Conservation (phyloP, 345 rosid genomes). For the Geranium rotundifolium region DNA sequence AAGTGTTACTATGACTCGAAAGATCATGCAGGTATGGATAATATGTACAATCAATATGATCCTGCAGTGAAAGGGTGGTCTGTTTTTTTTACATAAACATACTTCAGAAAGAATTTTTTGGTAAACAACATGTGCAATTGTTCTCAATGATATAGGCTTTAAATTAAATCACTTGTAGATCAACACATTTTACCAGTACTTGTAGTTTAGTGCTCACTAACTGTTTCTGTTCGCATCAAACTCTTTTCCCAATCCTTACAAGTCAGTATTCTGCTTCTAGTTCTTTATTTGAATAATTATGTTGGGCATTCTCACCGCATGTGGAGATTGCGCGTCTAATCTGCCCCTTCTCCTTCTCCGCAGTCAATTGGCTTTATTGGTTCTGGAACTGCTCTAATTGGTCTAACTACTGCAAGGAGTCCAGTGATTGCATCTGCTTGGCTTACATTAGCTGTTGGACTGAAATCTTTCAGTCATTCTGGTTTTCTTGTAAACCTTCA, state of each 20-base stretch:
- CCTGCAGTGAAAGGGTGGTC: neutral
- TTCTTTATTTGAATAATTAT: neutral
- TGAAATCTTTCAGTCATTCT: constrained; percentile 87
- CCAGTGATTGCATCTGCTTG: constrained; percentile 78
- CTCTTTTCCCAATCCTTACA: no score
- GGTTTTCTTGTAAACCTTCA: constrained; percentile 95
- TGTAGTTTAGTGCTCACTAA: neutral
- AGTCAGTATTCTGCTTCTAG: neutral
- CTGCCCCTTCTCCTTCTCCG: constrained; percentile 12
- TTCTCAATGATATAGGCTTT: neutral
- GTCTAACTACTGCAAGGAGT: constrained; percentile 60
- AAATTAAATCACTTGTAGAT: neutral
- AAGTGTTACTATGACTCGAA: constrained; percentile 71
- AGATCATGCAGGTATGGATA: constrained; percentile 75
- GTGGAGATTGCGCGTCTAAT: neutral
- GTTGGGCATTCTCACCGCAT: neutral
- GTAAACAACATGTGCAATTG: neutral
- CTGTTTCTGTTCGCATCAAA: neutral
- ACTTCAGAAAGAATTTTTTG: neutral
- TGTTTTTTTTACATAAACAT: neutral
- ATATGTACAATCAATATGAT: neutral
- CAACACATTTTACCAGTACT: neutral
- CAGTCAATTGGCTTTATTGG: constrained; percentile 92
- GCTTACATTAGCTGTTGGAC: constrained; percentile 84
- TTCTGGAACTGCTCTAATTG: constrained; percentile 69